Evolutionary conservation across 192 early-diverging fungal genomes (phyloP), one percentile per base, ranked within the genome.

Genomic region (Linnemannia hyalina): DNA sequence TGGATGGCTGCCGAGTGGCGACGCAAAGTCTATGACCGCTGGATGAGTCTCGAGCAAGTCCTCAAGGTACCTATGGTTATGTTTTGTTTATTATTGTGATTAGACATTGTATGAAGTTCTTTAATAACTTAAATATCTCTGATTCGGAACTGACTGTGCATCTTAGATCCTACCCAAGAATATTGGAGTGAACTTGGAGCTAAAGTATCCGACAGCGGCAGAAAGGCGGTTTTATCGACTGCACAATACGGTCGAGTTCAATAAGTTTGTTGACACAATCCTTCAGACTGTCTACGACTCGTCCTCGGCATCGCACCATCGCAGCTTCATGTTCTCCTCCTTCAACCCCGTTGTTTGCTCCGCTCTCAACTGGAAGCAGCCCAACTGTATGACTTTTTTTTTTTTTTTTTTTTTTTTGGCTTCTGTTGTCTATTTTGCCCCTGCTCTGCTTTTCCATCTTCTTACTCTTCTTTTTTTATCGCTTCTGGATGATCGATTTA

Each of bases 321-420:
- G 78, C 52, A 63, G 80, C 18, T 75, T 91, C 16, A 95, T 99
- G 81, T 98, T 99, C 83, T 95, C 94, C 15, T 97, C 97, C 1
- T 97, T 97, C 88, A 98, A 97, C 85, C 96, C 97, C 16, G 88
- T 92, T 23, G 93, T 98, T 3, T 99, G 99, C 89, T 96, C 95
- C 20, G 94, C 97, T n/a, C 82, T 99, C 69, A 99, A 98, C 90
- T 99, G 99, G 99, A 99, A 99, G 89, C 99, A 99, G 80, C 98
- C 98, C 32, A 99, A 99, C 84, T 99, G 94, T 93, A 91, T 91
- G 91, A 88, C 6, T 22, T 41, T 26, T 20, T 55, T 47, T 44
- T 77, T 29, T 6, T 35, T 22, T 52, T 55, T 26, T 20, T 55
- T 47, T 44, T 77, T 29, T 6, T 35, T 22, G 1, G 47, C 16